phyloP scores from a whole-genome alignment of 2,329 filamentous ascomycete species.

The Cladophialophora bantiana region DNA sequence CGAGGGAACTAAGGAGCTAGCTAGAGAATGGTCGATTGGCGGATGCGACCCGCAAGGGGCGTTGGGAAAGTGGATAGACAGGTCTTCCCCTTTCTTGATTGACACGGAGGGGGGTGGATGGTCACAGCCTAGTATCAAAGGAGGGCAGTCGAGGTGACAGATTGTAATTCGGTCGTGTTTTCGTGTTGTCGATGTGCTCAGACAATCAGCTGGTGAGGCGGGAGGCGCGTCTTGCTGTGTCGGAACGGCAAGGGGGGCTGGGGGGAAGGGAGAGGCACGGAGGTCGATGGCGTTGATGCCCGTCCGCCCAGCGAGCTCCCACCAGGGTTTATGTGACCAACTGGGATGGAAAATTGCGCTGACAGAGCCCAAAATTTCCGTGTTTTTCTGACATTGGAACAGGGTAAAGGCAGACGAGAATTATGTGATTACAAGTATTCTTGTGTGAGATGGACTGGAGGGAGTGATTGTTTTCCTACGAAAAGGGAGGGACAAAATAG shows the following conservation, averaged over 20 bases:
- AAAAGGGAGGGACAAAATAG: constrained; percentile 16
- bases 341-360: constrained; percentile 22
- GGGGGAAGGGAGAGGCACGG: constrained; percentile 15
- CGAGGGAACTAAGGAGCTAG: constrained; percentile 32
- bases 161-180: constrained; percentile 35
- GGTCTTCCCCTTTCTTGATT: constrained; percentile 35
- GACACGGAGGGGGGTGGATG: constrained; percentile 22
- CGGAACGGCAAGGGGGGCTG: constrained; percentile 29
- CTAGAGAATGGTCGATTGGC: constrained; percentile 32
- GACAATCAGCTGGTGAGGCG: constrained; percentile 34
- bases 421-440: constrained; percentile 1
- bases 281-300: constrained; percentile 10
- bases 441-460: neutral
- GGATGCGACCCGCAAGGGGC: constrained; percentile 37
- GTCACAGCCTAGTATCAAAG: constrained; percentile 26
- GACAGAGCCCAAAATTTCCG: constrained; percentile 9
- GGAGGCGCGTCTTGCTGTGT: constrained; percentile 34
- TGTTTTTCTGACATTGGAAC: constrained; percentile 3
- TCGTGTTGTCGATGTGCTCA: constrained; percentile 37
- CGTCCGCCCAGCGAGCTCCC: constrained; percentile 11
- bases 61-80: constrained; percentile 37
- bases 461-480: constrained; percentile 6
- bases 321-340: constrained; percentile 3
- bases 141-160: constrained; percentile 33
- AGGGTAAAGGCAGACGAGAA: constrained; percentile 1